These are phyloP conservation scores for Kluyveromyces aestuarii DNA, from an alignment of 805 yeast genomes.

Conservation along the genomic window DNA sequence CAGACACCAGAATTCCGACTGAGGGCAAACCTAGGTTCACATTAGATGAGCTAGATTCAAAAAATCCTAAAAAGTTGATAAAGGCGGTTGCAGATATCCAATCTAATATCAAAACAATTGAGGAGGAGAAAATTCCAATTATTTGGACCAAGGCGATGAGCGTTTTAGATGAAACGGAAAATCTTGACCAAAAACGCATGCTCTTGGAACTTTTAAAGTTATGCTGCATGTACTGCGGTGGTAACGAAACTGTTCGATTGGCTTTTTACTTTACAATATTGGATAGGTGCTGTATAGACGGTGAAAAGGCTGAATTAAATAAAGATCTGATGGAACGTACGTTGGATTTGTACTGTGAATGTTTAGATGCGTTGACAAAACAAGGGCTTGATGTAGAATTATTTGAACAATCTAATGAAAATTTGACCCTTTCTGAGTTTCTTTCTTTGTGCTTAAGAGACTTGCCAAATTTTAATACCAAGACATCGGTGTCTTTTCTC, in stretches of 20 bases:
- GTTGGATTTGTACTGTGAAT: conserved; percentile 40
- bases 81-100: conserved; percentile 45
- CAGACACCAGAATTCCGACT: neutral
- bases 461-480: neutral
- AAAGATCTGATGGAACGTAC: conserved; percentile 35
- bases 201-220: conserved; percentile 39
- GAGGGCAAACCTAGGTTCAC: neutral
- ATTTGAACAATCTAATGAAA: neutral
- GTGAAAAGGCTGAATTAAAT: conserved; percentile 2
- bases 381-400: neutral
- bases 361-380: conserved; percentile 27
- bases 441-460: neutral
- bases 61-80: conserved; percentile 24
- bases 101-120: conserved; percentile 40
- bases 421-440: neutral
- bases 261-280: conserved; percentile 55
- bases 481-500: neutral
- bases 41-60: neutral
- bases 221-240: conserved; percentile 44
- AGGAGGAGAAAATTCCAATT: conserved; percentile 56
- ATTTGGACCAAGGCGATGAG: conserved; percentile 65
- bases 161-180: conserved; percentile 34
- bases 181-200: conserved; percentile 15
- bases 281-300: conserved; percentile 30
- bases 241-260: conserved; percentile 37